phyloP scores from a whole-genome alignment of 2,329 filamentous ascomycete genomes.

The Curvularia eragrostidis region DNA sequence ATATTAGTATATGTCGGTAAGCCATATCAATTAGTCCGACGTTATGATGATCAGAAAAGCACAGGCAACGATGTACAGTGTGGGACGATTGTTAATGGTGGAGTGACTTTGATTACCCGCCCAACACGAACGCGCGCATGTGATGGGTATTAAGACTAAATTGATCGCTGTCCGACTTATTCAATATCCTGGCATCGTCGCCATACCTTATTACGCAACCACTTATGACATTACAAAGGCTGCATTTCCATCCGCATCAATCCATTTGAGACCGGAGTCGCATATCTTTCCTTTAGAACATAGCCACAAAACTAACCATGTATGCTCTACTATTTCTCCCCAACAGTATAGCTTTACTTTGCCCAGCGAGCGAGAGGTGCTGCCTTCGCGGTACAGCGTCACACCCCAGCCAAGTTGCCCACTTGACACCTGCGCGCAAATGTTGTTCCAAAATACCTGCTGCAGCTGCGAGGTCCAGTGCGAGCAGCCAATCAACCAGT shows the following conservation, averaged over 20 bases:
- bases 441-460: constrained; percentile 65
- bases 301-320: constrained; percentile 77
- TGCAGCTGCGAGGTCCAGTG: constrained; percentile 61
- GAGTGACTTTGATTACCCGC: neutral
- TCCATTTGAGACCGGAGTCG: constrained; percentile 67
- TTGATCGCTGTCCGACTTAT: neutral
- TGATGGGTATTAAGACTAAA: neutral
- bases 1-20: neutral
- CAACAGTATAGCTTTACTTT: constrained; percentile 75
- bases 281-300: constrained; percentile 70
- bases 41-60: neutral
- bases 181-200: neutral
- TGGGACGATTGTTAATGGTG: neutral
- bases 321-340: constrained; percentile 73
- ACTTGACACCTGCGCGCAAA: constrained; percentile 65
- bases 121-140: neutral
- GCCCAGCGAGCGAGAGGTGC: constrained; percentile 36
- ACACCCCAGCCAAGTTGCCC: constrained; percentile 72
- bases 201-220: neutral
- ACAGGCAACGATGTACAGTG: no score
- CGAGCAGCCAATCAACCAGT: constrained; percentile 72
- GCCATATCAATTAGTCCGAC: neutral
- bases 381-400: constrained; percentile 56
- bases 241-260: constrained; percentile 65
- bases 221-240: constrained; percentile 59